A percentile compares a stretch with the other conserved stretches of the same genome.
These are phyloP conservation scores for Fusarium haematococcum DNA, from an alignment of 2,329 filamentous ascomycete species.

Conservation along the genomic window DNA sequence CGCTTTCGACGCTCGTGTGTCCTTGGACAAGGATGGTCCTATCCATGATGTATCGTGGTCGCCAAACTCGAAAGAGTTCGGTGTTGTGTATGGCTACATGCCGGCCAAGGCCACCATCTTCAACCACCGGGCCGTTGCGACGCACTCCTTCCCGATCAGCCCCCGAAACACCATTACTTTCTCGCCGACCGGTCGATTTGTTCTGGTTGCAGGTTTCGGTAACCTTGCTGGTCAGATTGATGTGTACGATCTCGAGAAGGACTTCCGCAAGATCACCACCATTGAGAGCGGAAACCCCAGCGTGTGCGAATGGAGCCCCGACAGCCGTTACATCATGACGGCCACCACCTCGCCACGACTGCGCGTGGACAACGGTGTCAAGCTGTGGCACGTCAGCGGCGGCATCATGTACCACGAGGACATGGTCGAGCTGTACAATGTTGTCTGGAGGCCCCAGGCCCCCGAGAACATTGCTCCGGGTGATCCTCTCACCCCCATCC, in stretches of 20 bases:
- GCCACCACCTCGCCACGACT: conserved; percentile 97
- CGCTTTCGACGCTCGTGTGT: conserved; percentile 90
- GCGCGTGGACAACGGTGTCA: conserved; percentile 95
- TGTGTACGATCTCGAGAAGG: conserved; percentile 94
- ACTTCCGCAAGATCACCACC: conserved; percentile 91
- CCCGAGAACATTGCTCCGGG: conserved; percentile 68
- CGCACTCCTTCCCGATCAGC: conserved; percentile 85
- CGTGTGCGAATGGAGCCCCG: conserved; percentile 96
- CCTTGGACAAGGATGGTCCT: conserved; percentile 95
- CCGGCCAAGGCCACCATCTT: conserved; percentile 99
- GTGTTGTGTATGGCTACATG: conserved; percentile 98
- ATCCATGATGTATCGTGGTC: conserved; percentile 99
- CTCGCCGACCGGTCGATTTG: conserved; percentile 92
- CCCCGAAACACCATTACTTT: conserved; percentile 96
- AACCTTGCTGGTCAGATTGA: conserved; percentile 98
- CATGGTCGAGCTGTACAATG: conserved; percentile 93
- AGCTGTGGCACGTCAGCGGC: conserved; percentile 93
- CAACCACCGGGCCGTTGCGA: conserved; percentile 85
- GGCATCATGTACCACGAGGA: conserved; percentile 95
- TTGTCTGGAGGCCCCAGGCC: conserved; percentile 84
- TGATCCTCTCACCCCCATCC: conserved; percentile 80
- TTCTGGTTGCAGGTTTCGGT: conserved; percentile 94
- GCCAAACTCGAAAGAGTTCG: conserved; percentile 96
- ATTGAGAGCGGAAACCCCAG: conserved; percentile 97
- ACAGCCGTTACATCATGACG: conserved; percentile 94